Evolutionary conservation across 2,329 filamentous ascomycete genomes (phyloP), one percentile per base, ranked within the genome.

Genomic region (Cercospora sesami): DNA sequence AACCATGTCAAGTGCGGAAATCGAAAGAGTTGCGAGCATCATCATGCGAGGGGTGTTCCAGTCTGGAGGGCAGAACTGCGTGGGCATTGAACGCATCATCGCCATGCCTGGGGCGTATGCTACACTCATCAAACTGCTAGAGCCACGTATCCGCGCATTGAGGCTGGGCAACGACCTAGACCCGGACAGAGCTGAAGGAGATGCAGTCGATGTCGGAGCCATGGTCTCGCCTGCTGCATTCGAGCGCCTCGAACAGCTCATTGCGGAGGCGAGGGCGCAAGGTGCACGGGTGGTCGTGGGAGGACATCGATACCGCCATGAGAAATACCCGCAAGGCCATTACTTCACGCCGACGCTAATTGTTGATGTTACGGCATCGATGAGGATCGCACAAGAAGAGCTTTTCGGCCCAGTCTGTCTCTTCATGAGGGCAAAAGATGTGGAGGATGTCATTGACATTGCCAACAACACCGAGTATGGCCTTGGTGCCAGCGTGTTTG

Each of bases 51-150:
- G 94, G 63, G 93, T 92, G 9, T 99, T 98, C 81, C 95, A 99
- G 80, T 93, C 93, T 62, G 90, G 93, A 16, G 95, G 95, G 1
- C 95, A 99, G 80, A 99, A 99, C 82, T 99, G 95, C 81, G 94
- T 99, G 77, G 95, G 95, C 65, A 94, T 97, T 73, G 95, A 99
- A 82, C 91, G 95, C 65, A 90, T 98, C 76, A 90, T 98, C 73
- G 92, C 91, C 26, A 86, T 91, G 16, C 90, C 92, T 1, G 83
- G 82, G n/a, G 85, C 92, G 62, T 96, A 98, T 82, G 85, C 91
- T 70, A 83, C 84, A 65, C 86, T 99, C 23, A 82, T 97, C 63
- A 80, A 84, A 5, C 84, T 89, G 69, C 86, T 99, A 21, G 86
- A 88, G 62, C 90, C 91, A 10, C 89, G 91, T 69, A 92, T 98